Evolutionary conservation across 306 rosid species (phyloP).

Genomic region (Cicer arietinum): DNA sequence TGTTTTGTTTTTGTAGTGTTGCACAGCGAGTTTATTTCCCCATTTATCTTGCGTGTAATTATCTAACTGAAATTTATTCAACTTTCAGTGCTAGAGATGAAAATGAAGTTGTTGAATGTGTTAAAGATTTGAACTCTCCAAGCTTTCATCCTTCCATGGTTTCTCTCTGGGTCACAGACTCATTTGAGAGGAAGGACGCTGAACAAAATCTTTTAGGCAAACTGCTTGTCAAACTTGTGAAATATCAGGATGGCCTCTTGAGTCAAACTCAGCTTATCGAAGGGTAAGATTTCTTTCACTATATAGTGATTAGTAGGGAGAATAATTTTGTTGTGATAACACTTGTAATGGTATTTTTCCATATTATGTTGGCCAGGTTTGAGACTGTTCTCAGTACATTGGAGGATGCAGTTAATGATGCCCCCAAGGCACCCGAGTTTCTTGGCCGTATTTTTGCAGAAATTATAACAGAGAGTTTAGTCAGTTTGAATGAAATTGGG

Average conservation of each 20-base stretch:
- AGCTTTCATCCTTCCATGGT: slow-evolving; percentile 86
- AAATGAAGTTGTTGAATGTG: slow-evolving; percentile 72
- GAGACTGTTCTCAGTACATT: slow-evolving; percentile 64
- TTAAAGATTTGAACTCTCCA: slow-evolving; percentile 79
- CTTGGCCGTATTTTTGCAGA: slow-evolving; percentile 68
- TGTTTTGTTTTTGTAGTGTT: neutral
- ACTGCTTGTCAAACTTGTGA: slow-evolving; percentile 73
- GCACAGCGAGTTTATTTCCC: slow-evolving; percentile 2
- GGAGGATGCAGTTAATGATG: slow-evolving; percentile 89
- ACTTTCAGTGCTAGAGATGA: slow-evolving; percentile 83
- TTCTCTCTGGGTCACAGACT: slow-evolving; percentile 80
- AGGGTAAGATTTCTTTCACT: slow-evolving; percentile 62
- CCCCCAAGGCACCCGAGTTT: slow-evolving; percentile 88
- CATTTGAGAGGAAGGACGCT: slow-evolving; percentile 80
- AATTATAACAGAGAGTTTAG: slow-evolving; percentile 58
- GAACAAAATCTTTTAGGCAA: slow-evolving; percentile 76
- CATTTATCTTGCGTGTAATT: neutral
- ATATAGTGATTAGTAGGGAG: neutral
- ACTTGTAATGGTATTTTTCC: slow-evolving; percentile 14
- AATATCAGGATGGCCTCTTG: slow-evolving; percentile 60
- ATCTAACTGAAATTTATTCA: slow-evolving; percentile 15
- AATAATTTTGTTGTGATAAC: neutral
- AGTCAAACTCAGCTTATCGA: slow-evolving; percentile 64
- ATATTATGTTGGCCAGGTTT: slow-evolving; percentile 54
- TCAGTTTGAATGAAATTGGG: slow-evolving; percentile 69